Conservation (phyloP, 805 yeast species). For the Wickerhamomyces mucosus region DNA sequence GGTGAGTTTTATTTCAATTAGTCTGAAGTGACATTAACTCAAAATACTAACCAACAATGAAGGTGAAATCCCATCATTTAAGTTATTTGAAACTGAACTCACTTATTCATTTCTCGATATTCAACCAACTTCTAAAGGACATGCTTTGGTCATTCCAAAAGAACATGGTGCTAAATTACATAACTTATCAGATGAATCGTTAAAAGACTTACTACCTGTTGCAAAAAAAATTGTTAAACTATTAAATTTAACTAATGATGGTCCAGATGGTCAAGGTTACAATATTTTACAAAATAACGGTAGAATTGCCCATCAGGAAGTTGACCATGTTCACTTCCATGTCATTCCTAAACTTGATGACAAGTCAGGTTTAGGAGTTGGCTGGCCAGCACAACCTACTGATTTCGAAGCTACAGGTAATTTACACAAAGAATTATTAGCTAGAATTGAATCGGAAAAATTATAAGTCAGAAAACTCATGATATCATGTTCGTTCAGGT, state of each 20-base stretch:
- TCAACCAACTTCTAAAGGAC: slow-evolving; percentile 87
- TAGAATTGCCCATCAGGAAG: slow-evolving; percentile 88
- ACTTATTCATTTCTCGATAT: slow-evolving; percentile 85
- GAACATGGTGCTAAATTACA: slow-evolving; percentile 90
- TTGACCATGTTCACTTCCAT: slow-evolving; percentile 95
- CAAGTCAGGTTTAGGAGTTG: slow-evolving; percentile 71
- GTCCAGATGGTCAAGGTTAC: slow-evolving; percentile 64
- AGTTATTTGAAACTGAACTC: slow-evolving; percentile 76
- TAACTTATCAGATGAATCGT: slow-evolving; percentile 84
- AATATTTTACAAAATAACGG: slow-evolving; percentile 92
- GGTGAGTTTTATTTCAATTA: slow-evolving; percentile 33
- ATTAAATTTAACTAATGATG: slow-evolving; percentile 52
- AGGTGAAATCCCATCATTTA: slow-evolving; percentile 94
- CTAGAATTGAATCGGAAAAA: slow-evolving; percentile 26
- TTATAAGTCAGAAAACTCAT: slow-evolving; percentile 1
- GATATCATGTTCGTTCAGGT: neutral
- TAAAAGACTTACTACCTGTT: slow-evolving; percentile 79
- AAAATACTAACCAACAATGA: neutral
- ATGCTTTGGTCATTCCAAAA: slow-evolving; percentile 84
- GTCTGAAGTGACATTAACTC: neutral
- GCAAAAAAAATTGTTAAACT: slow-evolving; percentile 79
- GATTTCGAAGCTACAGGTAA: slow-evolving; percentile 64
- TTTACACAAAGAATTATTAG: slow-evolving; percentile 50
- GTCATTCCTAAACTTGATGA: slow-evolving; percentile 80
- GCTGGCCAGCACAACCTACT: slow-evolving; percentile 89